Percentiles rank a stretch among this genome's conserved stretches.
phyloP scores from a whole-genome alignment of 2,329 filamentous ascomycete genomes.

The Venturia pyrina region DNA sequence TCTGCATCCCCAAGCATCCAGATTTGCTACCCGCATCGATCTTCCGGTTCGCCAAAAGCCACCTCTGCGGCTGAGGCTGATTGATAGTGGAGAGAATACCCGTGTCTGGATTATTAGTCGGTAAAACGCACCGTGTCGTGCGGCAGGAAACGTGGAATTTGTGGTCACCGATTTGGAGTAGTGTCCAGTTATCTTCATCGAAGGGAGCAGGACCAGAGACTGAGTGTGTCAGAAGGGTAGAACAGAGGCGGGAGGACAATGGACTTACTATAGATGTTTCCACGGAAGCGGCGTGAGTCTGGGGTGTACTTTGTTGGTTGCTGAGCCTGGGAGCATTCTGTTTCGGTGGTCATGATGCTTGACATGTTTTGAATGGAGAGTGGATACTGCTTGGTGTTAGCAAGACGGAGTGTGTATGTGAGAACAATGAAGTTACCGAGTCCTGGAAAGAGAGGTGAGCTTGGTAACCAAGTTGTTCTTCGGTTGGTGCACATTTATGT shows the following conservation, averaged over 20 bases:
- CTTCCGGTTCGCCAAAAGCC: conserved; percentile 47
- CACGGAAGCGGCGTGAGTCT: conserved; percentile 55
- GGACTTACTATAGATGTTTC: conserved; percentile 56
- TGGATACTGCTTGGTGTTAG: conserved; percentile 45
- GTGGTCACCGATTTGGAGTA: conserved; percentile 42
- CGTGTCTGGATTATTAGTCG: conserved; percentile 56
- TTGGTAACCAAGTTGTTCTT: conserved; percentile 51
- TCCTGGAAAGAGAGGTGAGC: conserved; percentile 60
- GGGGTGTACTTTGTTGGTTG: conserved; percentile 46
- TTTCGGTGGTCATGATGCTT: conserved; percentile 52
- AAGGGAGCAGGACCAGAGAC: conserved; percentile 55
- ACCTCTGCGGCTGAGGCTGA: conserved; percentile 45
- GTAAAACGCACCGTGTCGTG: conserved; percentile 60
- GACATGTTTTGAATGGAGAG: conserved; percentile 57
- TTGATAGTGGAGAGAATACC: conserved; percentile 41
- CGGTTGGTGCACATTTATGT: conserved; percentile 48
- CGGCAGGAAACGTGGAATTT: conserved; percentile 50
- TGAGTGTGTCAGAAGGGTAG: conserved; percentile 17
- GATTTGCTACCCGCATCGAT: conserved; percentile 51
- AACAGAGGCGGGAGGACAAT: background rate
- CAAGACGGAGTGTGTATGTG: background rate
- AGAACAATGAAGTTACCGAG: conserved; percentile 39
- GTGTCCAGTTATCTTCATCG: conserved; percentile 61
- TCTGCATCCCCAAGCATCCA: conserved; percentile 54
- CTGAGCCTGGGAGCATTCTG: conserved; percentile 20